Conservation (phyloP, 768 basidiomycete species). For the Suillus bovinus region DNA sequence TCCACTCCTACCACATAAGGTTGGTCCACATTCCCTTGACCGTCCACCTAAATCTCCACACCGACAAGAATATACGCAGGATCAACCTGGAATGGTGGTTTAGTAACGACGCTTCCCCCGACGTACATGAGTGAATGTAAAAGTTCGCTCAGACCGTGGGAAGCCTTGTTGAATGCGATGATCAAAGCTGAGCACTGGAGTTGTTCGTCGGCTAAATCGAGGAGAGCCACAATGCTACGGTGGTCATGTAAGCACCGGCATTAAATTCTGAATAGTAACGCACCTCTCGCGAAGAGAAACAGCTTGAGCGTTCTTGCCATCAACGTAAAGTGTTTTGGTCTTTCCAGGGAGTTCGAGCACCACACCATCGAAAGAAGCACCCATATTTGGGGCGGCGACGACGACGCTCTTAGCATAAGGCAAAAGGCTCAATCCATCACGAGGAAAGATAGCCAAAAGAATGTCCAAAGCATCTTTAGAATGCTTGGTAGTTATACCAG, state of each 20-base stretch:
- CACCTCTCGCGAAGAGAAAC: constrained; percentile 86
- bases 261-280: constrained; percentile 16
- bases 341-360: constrained; percentile 72
- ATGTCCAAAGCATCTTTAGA: constrained; percentile 72
- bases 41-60: constrained; percentile 62
- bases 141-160: constrained; percentile 67
- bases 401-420: constrained; percentile 75
- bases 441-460: constrained; percentile 77
- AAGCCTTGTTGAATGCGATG: constrained; percentile 76
- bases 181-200: constrained; percentile 76
- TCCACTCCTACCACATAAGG: neutral
- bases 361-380: constrained; percentile 72
- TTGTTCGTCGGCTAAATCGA: constrained; percentile 86
- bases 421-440: constrained; percentile 63
- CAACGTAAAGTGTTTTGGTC: constrained; percentile 79
- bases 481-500: constrained; percentile 45
- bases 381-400: constrained; percentile 68
- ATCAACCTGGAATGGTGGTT: constrained; percentile 74
- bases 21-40: constrained; percentile 30
- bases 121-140: constrained; percentile 93
- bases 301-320: constrained; percentile 77
- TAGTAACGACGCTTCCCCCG: constrained; percentile 82
- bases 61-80: constrained; percentile 83
- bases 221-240: constrained; percentile 75
- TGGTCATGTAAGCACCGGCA: constrained; percentile 5